Conservation (phyloP, 257 asterid genomes). For the Fraxinus quadrangulata region DNA sequence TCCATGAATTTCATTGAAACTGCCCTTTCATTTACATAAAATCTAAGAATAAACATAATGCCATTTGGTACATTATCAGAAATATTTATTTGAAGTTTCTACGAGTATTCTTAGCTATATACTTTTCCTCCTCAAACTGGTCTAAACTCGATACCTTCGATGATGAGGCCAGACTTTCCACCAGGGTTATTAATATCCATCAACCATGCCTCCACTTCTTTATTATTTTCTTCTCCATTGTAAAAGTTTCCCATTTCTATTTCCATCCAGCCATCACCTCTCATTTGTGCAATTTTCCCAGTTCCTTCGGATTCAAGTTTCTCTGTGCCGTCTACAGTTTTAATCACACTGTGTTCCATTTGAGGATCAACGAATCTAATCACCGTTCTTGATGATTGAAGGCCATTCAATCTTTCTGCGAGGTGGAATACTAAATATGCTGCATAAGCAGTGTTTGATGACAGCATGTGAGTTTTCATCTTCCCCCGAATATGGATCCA, state of each 20-base stretch:
- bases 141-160: conserved; percentile 70
- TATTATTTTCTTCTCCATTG: conserved; percentile 32
- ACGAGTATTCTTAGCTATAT: background rate
- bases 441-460: conserved; percentile 45
- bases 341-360: conserved; percentile 5
- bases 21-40: background rate
- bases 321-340: conserved; percentile 5
- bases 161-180: conserved; percentile 49
- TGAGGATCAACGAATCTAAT: conserved; percentile 32
- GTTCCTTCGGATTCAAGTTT: conserved; percentile 28
- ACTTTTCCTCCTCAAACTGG: conserved; percentile 26
- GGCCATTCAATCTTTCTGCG: conserved; percentile 39
- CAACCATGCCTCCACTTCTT: conserved; percentile 55
- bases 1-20: background rate
- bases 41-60: background rate
- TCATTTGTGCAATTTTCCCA: conserved; percentile 41
- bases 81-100: no score
- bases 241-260: conserved; percentile 52
- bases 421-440: conserved; percentile 57
- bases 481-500: conserved; percentile 67
- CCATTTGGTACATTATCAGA: background rate
- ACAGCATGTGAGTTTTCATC: conserved; percentile 38
- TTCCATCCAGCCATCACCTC: conserved; percentile 70
- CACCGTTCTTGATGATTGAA: conserved; percentile 38
- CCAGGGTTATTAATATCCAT: conserved; percentile 41